phyloP scores from a whole-genome alignment of 352 stramenopile genomes.

The Elongisporangium prolatum region DNA sequence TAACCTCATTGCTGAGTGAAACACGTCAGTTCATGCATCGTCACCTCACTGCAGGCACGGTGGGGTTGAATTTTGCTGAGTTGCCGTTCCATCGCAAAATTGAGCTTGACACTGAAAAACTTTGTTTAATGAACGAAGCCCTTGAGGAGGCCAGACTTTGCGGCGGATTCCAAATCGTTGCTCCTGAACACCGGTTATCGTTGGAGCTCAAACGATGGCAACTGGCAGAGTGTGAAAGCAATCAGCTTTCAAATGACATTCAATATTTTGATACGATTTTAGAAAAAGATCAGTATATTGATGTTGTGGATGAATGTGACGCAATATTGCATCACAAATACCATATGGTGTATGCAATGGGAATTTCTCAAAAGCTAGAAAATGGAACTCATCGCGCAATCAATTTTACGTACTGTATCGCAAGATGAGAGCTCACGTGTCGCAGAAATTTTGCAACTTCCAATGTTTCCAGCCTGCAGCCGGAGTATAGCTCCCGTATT shows the following conservation, averaged over 20 bases:
- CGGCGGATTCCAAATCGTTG: slow-evolving; percentile 61
- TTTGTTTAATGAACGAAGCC: slow-evolving; percentile 26
- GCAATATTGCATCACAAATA: slow-evolving; percentile 85
- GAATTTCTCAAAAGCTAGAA: slow-evolving; percentile 35
- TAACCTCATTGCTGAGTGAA: slow-evolving; percentile 58
- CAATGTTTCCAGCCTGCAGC: slow-evolving; percentile 28
- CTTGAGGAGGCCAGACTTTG: slow-evolving; percentile 29
- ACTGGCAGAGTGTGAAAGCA: slow-evolving; percentile 2
- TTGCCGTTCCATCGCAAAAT: slow-evolving; percentile 66
- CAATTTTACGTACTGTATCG: slow-evolving; percentile 23
- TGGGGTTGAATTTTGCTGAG: slow-evolving; percentile 42
- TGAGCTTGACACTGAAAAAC: slow-evolving; percentile 17
- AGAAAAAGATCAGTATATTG: slow-evolving; percentile 42
- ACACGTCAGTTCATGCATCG: slow-evolving; percentile 62
- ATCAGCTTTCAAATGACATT: background rate
- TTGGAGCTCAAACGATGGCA: slow-evolving; percentile 76
- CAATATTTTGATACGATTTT: slow-evolving; percentile 37
- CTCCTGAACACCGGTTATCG: slow-evolving; percentile 86
- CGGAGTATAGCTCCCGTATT: slow-evolving; percentile 28
- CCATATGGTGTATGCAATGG: slow-evolving; percentile 86
- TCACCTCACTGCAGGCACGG: slow-evolving; percentile 34
- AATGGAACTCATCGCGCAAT: slow-evolving; percentile 46
- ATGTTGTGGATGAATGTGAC: slow-evolving; percentile 88
- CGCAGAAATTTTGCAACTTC: slow-evolving; percentile 25
- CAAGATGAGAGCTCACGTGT: slow-evolving; percentile 7